Percentiles rank a stretch among this genome's conserved stretches.
Evolutionary conservation across 108 stramenopile genomes (phyloP).

Genomic region (Seminavis robusta): DNA sequence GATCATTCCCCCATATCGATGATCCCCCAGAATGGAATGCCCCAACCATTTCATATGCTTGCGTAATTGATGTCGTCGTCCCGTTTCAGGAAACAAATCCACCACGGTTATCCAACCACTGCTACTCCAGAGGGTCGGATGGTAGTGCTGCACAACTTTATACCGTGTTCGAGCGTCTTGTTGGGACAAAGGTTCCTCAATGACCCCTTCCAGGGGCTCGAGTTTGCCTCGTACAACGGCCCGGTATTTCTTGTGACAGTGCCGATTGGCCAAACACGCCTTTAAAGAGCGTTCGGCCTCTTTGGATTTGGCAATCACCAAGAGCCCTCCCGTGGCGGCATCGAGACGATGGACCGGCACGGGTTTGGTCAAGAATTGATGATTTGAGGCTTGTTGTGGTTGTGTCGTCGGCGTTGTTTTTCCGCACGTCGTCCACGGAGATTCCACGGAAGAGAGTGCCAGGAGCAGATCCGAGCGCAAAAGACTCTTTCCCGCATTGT

Average conservation of each 20-base stretch:
- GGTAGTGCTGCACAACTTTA: neutral
- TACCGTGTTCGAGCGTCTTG: constrained; percentile 13
- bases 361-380: constrained; percentile 14
- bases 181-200: neutral
- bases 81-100: constrained; percentile 32
- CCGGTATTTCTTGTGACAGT: constrained; percentile 24
- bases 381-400: neutral
- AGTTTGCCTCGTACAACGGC: constrained; percentile 19
- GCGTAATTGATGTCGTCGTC: constrained; percentile 52
- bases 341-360: constrained; percentile 55
- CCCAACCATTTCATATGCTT: constrained; percentile 39
- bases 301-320: constrained; percentile 55
- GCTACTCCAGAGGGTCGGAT: constrained; percentile 1
- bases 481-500: constrained; percentile 4
- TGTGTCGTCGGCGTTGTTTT: neutral
- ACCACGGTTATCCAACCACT: constrained; percentile 27
- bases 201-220: neutral
- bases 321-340: constrained; percentile 47
- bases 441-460: neutral
- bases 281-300: constrained; percentile 16
- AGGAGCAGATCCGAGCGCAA: constrained; percentile 10
- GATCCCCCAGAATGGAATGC: constrained; percentile 49
- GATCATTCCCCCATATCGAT: constrained; percentile 4
- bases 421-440: neutral
- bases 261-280: constrained; percentile 2